A percentile compares a stretch with the other conserved stretches of the same genome.
These are phyloP conservation scores for Infundibulicybe gibba DNA, from an alignment of 768 basidiomycete species.

Conservation along the genomic window DNA sequence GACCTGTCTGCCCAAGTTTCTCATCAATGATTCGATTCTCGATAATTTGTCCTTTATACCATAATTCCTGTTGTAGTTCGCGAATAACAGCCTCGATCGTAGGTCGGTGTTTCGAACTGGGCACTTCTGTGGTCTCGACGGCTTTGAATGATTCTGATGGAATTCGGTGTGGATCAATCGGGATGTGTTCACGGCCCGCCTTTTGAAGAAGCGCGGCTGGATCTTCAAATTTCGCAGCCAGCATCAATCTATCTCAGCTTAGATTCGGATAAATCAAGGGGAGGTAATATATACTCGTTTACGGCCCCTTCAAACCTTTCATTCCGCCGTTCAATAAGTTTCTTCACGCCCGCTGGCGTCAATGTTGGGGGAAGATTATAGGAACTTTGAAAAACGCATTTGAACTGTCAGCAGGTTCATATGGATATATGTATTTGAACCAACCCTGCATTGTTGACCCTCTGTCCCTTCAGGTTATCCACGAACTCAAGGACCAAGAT, in stretches of 20 bases:
- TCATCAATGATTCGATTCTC: slow-evolving; percentile 50
- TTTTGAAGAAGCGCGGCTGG: slow-evolving; percentile 59
- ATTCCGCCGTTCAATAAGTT: slow-evolving; percentile 70
- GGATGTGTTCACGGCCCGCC: slow-evolving; percentile 69
- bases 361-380: slow-evolving; percentile 29
- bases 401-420: slow-evolving; percentile 1
- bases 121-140: slow-evolving; percentile 21
- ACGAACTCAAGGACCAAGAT: slow-evolving; percentile 45
- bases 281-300: slow-evolving; percentile 48
- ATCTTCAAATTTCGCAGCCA: slow-evolving; percentile 53
- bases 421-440: background rate
- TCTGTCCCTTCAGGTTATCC: slow-evolving; percentile 31
- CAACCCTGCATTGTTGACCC: slow-evolving; percentile 24
- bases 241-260: slow-evolving; percentile 45
- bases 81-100: slow-evolving; percentile 55
- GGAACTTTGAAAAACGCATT: background rate
- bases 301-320: slow-evolving; percentile 60
- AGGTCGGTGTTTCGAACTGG: slow-evolving; percentile 47
- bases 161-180: slow-evolving; percentile 47
- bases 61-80: slow-evolving; percentile 53
- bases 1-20: slow-evolving; percentile 51
- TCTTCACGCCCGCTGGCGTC: slow-evolving; percentile 57
- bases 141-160: slow-evolving; percentile 4
- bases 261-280: background rate
- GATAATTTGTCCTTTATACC: slow-evolving; percentile 72